A percentile compares a stretch with the other conserved stretches of the same genome.
These are phyloP conservation scores for Cyberlindnera subsufficiens DNA, from an alignment of 805 yeast genomes.

Conservation along the genomic window DNA sequence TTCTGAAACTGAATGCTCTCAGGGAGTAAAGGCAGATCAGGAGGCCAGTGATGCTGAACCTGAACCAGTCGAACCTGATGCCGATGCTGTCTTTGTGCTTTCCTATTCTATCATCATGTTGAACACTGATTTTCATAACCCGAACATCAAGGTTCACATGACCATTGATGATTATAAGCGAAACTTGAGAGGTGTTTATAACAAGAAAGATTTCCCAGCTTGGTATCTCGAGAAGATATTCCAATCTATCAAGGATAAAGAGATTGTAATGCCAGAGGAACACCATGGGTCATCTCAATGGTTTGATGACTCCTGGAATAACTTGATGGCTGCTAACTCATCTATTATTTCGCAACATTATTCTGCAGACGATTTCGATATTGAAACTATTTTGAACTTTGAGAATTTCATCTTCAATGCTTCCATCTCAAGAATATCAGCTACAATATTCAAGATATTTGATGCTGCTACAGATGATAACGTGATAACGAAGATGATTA, in stretches of 20 bases:
- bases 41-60: conserved; percentile 25
- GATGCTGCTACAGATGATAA: conserved; percentile 89
- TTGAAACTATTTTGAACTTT: conserved; percentile 41
- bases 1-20: neutral
- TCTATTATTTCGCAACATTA: conserved; percentile 26
- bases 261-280: conserved; percentile 96
- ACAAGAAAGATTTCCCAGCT: conserved; percentile 69
- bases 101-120: conserved; percentile 91
- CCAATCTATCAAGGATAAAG: conserved; percentile 72
- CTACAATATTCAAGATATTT: conserved; percentile 71
- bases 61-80: conserved; percentile 60
- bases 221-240: conserved; percentile 84
- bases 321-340: conserved; percentile 42
- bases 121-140: conserved; percentile 91
- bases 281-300: conserved; percentile 89
- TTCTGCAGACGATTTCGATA: conserved; percentile 15
- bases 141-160: conserved; percentile 91
- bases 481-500: conserved; percentile 77
- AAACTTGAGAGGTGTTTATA: conserved; percentile 77
- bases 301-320: conserved; percentile 86
- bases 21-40: conserved; percentile 18
- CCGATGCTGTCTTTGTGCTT: conserved; percentile 83
- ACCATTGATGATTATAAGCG: conserved; percentile 72
- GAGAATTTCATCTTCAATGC: conserved; percentile 68
- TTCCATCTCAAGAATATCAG: conserved; percentile 58